phyloP scores from a whole-genome alignment of 176 grass and related monocot species.

The Eleusine coracana region DNA sequence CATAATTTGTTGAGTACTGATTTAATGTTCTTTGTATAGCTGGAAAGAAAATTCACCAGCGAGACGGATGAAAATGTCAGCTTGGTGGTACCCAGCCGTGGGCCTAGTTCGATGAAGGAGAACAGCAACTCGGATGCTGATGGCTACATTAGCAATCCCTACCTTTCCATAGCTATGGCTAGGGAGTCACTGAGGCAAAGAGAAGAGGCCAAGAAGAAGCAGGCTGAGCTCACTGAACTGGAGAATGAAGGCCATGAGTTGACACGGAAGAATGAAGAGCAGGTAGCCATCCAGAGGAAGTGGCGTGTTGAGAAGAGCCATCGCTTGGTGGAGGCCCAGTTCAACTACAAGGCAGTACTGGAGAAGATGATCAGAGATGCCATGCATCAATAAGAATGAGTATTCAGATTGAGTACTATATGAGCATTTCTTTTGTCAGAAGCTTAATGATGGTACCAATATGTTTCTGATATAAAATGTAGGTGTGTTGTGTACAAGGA shows the following conservation, averaged over 20 bases:
- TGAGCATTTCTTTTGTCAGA: background rate
- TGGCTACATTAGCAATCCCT: conserved; percentile 61
- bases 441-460: background rate
- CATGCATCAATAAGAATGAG: conserved; percentile 87
- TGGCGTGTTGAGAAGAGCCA: conserved; percentile 71
- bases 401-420: background rate
- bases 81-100: conserved; percentile 9
- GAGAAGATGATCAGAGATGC: conserved; percentile 99
- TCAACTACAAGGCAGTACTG: conserved; percentile 82
- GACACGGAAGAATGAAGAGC: conserved; percentile 69
- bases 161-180: conserved; percentile 79
- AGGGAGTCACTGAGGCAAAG: conserved; percentile 84
- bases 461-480: conserved; percentile 22
- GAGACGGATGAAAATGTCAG: conserved; percentile 53
- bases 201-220: conserved; percentile 83
- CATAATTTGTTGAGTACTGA: conserved; percentile 3
- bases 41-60: conserved; percentile 55
- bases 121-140: conserved; percentile 64
- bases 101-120: conserved; percentile 58
- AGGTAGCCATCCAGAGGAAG: conserved; percentile 64
- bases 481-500: conserved; percentile 97
- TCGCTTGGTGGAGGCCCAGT: conserved; percentile 80
- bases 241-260: conserved; percentile 65
- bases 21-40: conserved; percentile 24
- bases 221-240: conserved; percentile 63